Evolutionary conservation across 129 eudicot genomes (phyloP), one percentile per base, ranked within the genome.

Genomic region (Glebionis coronaria): DNA sequence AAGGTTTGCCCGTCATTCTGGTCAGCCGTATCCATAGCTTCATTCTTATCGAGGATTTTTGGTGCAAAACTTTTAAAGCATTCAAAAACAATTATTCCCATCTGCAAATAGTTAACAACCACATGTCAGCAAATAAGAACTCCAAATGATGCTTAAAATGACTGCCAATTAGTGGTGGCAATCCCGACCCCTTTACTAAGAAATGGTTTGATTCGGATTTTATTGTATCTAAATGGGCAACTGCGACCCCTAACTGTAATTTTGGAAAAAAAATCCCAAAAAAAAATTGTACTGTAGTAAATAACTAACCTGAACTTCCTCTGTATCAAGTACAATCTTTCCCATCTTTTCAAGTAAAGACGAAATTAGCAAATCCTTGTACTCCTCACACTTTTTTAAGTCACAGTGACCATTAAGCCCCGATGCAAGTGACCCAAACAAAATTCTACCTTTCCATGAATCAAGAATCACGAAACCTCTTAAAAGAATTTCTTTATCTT

Each of bases 401-500:
- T 59, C 74, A 60, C 65, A 67, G 53, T 67, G 73, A 51, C 61
- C 77, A 59, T 74, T 49, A 14, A 61, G 74, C 55, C 75, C 86
- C 54, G 80, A 75, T 5, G 78, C 78, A 67, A 87, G 73, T 56
- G 82, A 85, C 2, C 73, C 78, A 61, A 78, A 76, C 70, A 79
- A 78, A 65, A 69, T 81, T 65, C 76, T 83, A 38, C 96, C 95
- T 66, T 82, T 85, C 8, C 85, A 74, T 35, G 95, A 58, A 82
- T 88, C 87, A 42, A 92, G 96, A 78, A 82, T 51, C 57, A 78
- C 79, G 82, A 84, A 92, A 65, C 89, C 88, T 79, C 81, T 82
- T 12, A 88, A 47, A 15, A 83, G 63, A 65, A 78, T 64, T 13
- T 70, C 78, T 74, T 88, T 85, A 69, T 92, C 98, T 2, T 68